phyloP scores from a whole-genome alignment of 75 land plant species.

The Cupressus sempervirens region DNA sequence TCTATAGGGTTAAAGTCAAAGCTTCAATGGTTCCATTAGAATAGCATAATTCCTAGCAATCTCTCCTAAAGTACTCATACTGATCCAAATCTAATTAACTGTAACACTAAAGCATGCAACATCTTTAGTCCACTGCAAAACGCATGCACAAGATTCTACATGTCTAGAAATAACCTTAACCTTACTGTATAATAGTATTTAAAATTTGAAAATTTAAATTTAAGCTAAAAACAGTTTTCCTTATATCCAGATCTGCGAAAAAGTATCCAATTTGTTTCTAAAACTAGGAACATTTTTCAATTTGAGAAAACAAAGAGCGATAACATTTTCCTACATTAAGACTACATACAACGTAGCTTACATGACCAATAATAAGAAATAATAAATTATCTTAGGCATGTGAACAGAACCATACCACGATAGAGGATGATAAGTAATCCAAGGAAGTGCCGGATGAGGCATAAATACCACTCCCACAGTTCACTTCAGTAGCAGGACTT shows the following conservation, averaged over 20 bases:
- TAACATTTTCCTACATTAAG: not conserved
- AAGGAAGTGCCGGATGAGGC: not conserved
- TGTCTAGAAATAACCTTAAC: not conserved
- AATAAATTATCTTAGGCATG: not conserved
- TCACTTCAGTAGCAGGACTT: not conserved
- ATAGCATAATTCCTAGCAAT: not conserved
- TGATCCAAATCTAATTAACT: not conserved
- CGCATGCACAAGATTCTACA: not conserved
- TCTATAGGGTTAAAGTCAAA: too few species aligned
- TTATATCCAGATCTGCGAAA: not conserved
- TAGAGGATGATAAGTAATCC: not conserved
- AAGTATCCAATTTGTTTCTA: not conserved
- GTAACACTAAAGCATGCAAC: not conserved
- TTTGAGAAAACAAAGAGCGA: not conserved
- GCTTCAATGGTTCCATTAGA: too few species aligned
- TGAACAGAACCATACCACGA: not conserved
- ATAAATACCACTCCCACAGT: not conserved
- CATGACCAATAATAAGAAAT: not conserved
- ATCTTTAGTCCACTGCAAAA: not conserved
- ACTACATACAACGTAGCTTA: not conserved
- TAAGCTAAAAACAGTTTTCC: not conserved
- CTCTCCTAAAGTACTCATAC: conserved; percentile 1
- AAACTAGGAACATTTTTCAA: not conserved
- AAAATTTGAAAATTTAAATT: too few species aligned
- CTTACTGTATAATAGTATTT: not conserved